Evolutionary conservation across 805 yeast genomes (phyloP).

Genomic region (Starmerella asiatica): DNA sequence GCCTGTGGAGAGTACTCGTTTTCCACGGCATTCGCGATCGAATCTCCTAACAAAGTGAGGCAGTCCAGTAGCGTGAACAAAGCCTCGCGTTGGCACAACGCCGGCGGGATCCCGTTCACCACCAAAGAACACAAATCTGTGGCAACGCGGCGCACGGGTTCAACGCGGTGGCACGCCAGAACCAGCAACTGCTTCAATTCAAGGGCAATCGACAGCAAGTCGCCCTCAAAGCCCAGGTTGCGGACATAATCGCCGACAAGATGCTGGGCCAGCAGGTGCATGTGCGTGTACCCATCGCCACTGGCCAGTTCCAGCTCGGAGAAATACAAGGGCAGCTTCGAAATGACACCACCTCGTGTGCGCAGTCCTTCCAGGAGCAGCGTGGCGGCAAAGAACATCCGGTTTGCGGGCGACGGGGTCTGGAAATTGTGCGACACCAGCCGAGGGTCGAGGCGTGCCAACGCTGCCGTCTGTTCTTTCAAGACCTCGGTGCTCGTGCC

Average conservation of each 20-base stretch:
- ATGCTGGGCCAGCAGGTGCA: constrained; percentile 50
- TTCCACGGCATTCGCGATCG: constrained; percentile 70
- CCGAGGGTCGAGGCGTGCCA: constrained; percentile 3
- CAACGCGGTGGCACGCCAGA: constrained; percentile 65
- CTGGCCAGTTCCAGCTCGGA: constrained; percentile 71
- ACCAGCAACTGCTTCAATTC: constrained; percentile 59
- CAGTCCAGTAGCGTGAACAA: constrained; percentile 72
- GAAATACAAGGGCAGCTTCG: constrained; percentile 61
- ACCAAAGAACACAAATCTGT: constrained; percentile 60
- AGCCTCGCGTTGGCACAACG: constrained; percentile 60
- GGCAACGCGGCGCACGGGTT: constrained; percentile 64
- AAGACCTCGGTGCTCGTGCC: constrained; percentile 44
- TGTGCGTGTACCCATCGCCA: constrained; percentile 52
- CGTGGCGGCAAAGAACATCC: constrained; percentile 79
- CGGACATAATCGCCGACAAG: constrained; percentile 40
- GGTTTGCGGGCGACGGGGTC: constrained; percentile 30
- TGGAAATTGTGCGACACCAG: not conserved
- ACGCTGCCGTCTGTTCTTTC: constrained; percentile 22
- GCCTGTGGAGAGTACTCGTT: constrained; percentile 79
- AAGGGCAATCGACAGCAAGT: constrained; percentile 2
- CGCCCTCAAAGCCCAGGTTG: constrained; percentile 5
- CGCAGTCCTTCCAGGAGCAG: constrained; percentile 66
- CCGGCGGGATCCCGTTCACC: constrained; percentile 54
- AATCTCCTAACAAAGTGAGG: constrained; percentile 59
- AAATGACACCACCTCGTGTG: constrained; percentile 66